A percentile compares a stretch with the other conserved stretches of the same genome.
phyloP scores from a whole-genome alignment of 441 rosid genomes.

The Populus trichocarpa region DNA sequence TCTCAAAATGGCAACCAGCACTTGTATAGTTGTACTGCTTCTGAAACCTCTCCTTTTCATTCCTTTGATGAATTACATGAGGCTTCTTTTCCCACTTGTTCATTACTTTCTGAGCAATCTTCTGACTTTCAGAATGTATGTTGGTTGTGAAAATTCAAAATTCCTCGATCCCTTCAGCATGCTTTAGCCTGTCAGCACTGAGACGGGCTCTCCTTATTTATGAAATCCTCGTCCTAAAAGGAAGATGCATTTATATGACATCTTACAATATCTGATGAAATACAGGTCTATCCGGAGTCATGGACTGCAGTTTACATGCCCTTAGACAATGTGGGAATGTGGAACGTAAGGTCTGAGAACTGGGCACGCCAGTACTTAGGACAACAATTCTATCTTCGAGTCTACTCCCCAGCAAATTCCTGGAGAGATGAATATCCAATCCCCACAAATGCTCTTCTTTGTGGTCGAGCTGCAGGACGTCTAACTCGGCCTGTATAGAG shows the following conservation, averaged over 20 bases:
- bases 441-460: slow-evolving; percentile 73
- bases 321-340: slow-evolving; percentile 81
- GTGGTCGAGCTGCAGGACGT: slow-evolving; percentile 71
- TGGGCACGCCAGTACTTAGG: slow-evolving; percentile 78
- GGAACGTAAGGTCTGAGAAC: slow-evolving; percentile 77
- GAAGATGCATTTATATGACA: background rate
- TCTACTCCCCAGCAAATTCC: slow-evolving; percentile 54
- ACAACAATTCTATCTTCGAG: slow-evolving; percentile 72
- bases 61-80: background rate
- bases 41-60: background rate
- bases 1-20: too few relatives aligned
- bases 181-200: background rate
- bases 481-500: slow-evolving; percentile 14
- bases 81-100: background rate
- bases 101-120: background rate
- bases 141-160: background rate
- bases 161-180: background rate
- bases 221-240: background rate
- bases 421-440: slow-evolving; percentile 72
- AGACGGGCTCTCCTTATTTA: background rate
- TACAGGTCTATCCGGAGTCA: slow-evolving; percentile 82
- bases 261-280: background rate
- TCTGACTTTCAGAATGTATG: background rate
- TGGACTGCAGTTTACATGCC: slow-evolving; percentile 78
- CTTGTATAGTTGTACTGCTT: background rate